These are phyloP conservation scores for Neonectria magnoliae DNA, from an alignment of 2,329 filamentous ascomycete species.

Conservation along the genomic window DNA sequence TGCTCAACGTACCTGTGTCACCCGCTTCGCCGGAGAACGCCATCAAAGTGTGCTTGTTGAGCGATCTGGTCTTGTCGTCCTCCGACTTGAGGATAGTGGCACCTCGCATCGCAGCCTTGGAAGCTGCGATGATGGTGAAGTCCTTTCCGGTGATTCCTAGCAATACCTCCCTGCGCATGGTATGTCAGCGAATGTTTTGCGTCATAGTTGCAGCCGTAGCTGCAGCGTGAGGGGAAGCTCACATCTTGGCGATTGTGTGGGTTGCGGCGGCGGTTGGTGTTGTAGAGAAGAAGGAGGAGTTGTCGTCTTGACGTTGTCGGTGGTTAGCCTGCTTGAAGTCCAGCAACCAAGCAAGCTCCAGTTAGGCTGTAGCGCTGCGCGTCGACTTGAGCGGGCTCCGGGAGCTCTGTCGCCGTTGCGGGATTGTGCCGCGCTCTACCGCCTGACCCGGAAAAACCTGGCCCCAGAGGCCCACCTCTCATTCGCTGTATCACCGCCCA, in stretches of 20 bases:
- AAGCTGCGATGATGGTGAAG: conserved; percentile 97
- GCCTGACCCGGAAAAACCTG: conserved; percentile 47
- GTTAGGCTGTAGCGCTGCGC: conserved; percentile 53
- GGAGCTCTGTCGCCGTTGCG: conserved; percentile 33
- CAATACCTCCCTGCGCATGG: conserved; percentile 83
- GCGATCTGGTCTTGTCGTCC: conserved; percentile 93
- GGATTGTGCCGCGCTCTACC: conserved; percentile 48
- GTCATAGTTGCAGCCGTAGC: conserved; percentile 11
- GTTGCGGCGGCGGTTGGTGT: conserved; percentile 27
- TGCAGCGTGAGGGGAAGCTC: conserved; percentile 26
- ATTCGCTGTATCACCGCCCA: conserved; percentile 36
- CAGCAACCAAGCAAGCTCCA: conserved; percentile 42
- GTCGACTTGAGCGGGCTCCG: conserved; percentile 43
- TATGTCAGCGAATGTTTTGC: conserved; percentile 25
- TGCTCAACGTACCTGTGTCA: conserved; percentile 76
- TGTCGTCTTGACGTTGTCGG: conserved; percentile 27
- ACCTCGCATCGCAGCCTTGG: conserved; percentile 97
- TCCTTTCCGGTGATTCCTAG: conserved; percentile 99
- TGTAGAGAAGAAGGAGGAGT: conserved; percentile 35
- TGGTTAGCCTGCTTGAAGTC: conserved; percentile 38
- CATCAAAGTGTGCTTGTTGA: conserved; percentile 95
- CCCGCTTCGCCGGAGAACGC: conserved; percentile 96
- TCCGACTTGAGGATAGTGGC: conserved; percentile 93
- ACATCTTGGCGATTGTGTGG: conserved; percentile 40
- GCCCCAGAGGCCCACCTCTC: conserved; percentile 29